Base-by-base conservation (phyloP, 1,284 basidiomycete genomes). In the Ceratobasidium papillatum region DNA sequence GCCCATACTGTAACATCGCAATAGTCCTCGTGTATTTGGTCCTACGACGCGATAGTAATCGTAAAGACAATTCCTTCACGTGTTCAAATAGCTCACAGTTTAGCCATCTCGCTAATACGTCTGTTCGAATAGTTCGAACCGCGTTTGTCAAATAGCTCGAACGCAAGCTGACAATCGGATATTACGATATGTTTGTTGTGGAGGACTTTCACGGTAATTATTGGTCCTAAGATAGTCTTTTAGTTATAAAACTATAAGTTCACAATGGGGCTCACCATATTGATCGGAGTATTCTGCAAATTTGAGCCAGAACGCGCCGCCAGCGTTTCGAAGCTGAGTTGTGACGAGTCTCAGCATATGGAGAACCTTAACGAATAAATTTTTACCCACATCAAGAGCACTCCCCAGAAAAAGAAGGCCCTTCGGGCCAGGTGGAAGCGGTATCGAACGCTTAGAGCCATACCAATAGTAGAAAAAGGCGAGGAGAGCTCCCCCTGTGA, bases 361-460 rank as follows among this genome's bases (percentile, higher is more conserved):
- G 1, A 27, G 7, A 8, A 25, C 2, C 25, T 2, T 3, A 22
- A 11, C 22, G 25, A 38, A 25, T 17, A 25, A 12, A 25, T 43
- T 17, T 27, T 12, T 22, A 32, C 54, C 30, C 32, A 59, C 66
- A 36, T 71, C 66, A 3, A 71, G 34, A 3, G 49, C 49, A 43
- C 17, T 58, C 25, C 66, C 66, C 27, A 71, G 41, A 22, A 71
- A 12, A 27, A 47, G n/a, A 45, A 58, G 25, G 22, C 66, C 66
- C 19, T 41, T 56, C 1, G 66, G 66, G 22, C 54, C 66, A 22
- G 66, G 66, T 12, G 66, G 66, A 25, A 69, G 66, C 3, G 66
- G 66, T 14, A 69, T 52, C 2, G 52, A 43, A 14, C 34, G 17
- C 45, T 17, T 11, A 3, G 51, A 54, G 3, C 25, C 17, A 17